Conservation (phyloP, 2,329 filamentous ascomycete species). For the Colletotrichum camelliae region DNA sequence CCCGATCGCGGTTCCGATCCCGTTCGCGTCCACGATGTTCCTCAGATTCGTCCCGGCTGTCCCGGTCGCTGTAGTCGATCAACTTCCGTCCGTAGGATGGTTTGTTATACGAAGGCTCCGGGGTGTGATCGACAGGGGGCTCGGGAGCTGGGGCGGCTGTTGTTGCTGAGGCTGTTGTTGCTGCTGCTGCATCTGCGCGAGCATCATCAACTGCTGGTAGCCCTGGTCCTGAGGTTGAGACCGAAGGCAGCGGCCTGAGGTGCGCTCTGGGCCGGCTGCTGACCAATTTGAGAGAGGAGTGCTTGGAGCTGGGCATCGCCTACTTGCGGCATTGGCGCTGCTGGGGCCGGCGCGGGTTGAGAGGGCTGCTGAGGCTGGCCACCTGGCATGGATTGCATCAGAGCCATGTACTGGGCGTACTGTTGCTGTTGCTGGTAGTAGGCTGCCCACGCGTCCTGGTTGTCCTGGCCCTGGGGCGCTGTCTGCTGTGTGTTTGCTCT, state of each 20-base stretch:
- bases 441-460: slow-evolving; percentile 31
- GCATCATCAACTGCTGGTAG: slow-evolving; percentile 45
- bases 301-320: slow-evolving; percentile 47
- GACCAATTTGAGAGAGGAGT: slow-evolving; percentile 47
- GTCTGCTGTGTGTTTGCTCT: slow-evolving; percentile 33
- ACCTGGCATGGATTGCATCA: slow-evolving; percentile 45
- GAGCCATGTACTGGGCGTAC: slow-evolving; percentile 47
- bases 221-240: slow-evolving; percentile 43
- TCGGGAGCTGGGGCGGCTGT: slow-evolving; percentile 10
- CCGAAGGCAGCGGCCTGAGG: slow-evolving; percentile 27
- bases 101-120: slow-evolving; percentile 20
- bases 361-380: slow-evolving; percentile 31
- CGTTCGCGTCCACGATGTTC: slow-evolving; percentile 27
- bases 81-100: slow-evolving; percentile 23
- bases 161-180: slow-evolving; percentile 25
- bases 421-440: slow-evolving; percentile 32
- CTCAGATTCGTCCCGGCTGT: slow-evolving; percentile 18
- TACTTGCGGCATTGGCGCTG: not conserved
- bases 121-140: slow-evolving; percentile 13
- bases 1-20: slow-evolving; percentile 33
- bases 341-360: slow-evolving; percentile 21
- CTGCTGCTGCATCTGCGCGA: slow-evolving; percentile 40
- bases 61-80: slow-evolving; percentile 15
- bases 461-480: slow-evolving; percentile 18
- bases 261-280: slow-evolving; percentile 24